Evolutionary conservation across 2,329 filamentous ascomycete genomes (phyloP).

Genomic region (Fusarium sp.): DNA sequence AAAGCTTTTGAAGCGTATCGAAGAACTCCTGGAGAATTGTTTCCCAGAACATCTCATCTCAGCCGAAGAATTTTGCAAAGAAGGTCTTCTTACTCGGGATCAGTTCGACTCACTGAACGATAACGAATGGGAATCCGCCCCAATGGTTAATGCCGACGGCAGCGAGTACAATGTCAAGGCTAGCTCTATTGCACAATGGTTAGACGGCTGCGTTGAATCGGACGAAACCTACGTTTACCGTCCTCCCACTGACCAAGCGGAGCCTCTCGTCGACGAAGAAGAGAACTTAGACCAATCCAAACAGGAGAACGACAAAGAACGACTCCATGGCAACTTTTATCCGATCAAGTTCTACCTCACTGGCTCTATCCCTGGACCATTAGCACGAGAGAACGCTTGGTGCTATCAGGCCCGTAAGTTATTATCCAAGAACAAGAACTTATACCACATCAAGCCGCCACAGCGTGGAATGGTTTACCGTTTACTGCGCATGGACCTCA

Average conservation of each 20-base stretch:
- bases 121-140: conserved; percentile 41
- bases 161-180: neutral
- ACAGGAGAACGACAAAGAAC: conserved; percentile 53
- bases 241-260: conserved; percentile 35
- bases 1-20: conserved; percentile 15
- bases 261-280: conserved; percentile 5
- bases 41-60: conserved; percentile 62
- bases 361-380: conserved; percentile 19
- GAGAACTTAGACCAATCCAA: conserved; percentile 2
- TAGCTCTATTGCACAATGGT: conserved; percentile 33
- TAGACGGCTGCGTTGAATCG: conserved; percentile 29
- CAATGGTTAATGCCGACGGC: neutral
- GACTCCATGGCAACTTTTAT: conserved; percentile 67
- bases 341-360: conserved; percentile 39
- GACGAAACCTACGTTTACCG: conserved; percentile 42
- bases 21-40: conserved; percentile 39
- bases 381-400: conserved; percentile 26
- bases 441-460: conserved; percentile 69
- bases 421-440: conserved; percentile 55
- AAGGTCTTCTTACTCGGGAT: conserved; percentile 69
- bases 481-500: conserved; percentile 68
- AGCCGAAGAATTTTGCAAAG: conserved; percentile 64
- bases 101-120: conserved; percentile 69
- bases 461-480: conserved; percentile 76
- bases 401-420: conserved; percentile 23